Conservation (phyloP, 2,329 filamentous ascomycete species). For the Epichloe aotearoae region DNA sequence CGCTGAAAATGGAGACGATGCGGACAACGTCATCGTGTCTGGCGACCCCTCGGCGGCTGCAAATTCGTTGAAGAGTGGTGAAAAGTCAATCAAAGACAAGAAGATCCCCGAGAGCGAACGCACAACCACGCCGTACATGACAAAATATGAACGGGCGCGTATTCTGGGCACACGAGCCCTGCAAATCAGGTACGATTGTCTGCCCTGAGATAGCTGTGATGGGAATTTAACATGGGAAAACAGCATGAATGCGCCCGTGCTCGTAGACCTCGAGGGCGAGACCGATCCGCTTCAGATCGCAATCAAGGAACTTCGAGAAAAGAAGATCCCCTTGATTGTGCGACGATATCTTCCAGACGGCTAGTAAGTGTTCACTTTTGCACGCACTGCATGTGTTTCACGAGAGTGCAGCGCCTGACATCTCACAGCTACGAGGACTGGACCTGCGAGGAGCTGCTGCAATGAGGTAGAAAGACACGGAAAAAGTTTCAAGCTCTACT, state of each 20-base stretch:
- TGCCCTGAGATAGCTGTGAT: slow-evolving; percentile 6
- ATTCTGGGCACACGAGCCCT: slow-evolving; percentile 86
- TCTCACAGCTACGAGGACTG: slow-evolving; percentile 84
- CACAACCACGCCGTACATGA: slow-evolving; percentile 96
- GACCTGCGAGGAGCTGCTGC: slow-evolving; percentile 90
- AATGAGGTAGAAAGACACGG: slow-evolving; percentile 23
- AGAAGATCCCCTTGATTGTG: slow-evolving; percentile 95
- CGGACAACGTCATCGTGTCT: slow-evolving; percentile 46
- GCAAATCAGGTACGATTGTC: slow-evolving; percentile 73
- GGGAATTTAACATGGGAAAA: slow-evolving; percentile 7
- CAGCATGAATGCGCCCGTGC: slow-evolving; percentile 93
- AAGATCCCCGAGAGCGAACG: slow-evolving; percentile 82
- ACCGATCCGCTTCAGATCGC: slow-evolving; percentile 96
- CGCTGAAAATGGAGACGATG: slow-evolving; percentile 39
- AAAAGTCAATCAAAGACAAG: slow-evolving; percentile 58
- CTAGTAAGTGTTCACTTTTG: slow-evolving; percentile 51
- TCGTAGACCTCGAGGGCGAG: slow-evolving; percentile 94
- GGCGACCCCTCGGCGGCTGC: slow-evolving; percentile 49
- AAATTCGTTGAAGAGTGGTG: slow-evolving; percentile 37
- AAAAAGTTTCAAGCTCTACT: slow-evolving; percentile 5
- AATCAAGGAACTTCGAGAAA: slow-evolving; percentile 92
- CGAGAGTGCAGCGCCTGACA: slow-evolving; percentile 5
- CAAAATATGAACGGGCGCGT: slow-evolving; percentile 92
- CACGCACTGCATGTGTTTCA: background rate
- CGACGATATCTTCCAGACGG: slow-evolving; percentile 93